Conservation (phyloP, 768 basidiomycete species). For the Cubamyces lactineus region DNA sequence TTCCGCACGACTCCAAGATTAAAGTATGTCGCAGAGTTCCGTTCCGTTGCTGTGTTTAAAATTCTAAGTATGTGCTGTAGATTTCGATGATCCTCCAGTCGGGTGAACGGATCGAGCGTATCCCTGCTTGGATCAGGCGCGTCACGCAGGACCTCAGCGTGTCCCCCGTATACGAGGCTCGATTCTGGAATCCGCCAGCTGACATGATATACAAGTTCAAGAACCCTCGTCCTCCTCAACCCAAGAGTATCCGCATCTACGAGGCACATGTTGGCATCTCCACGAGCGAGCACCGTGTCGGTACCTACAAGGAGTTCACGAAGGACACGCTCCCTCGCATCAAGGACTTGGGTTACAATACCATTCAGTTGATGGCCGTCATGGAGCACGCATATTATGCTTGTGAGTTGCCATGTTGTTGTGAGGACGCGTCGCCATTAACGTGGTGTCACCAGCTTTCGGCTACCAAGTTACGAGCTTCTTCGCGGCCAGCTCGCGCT, state of each 20-base stretch:
- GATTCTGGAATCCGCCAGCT: slow-evolving; percentile 96
- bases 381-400: slow-evolving; percentile 99
- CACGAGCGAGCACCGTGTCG: slow-evolving; percentile 82
- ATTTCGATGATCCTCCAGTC: slow-evolving; percentile 88
- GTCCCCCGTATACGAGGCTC: slow-evolving; percentile 92
- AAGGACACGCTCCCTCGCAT: slow-evolving; percentile 83
- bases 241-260: slow-evolving; percentile 78
- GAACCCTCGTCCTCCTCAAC: slow-evolving; percentile 68
- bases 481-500: slow-evolving; percentile 97
- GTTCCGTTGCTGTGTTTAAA: too few species aligned
- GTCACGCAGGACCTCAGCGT: slow-evolving; percentile 92
- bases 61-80: slow-evolving; percentile 42
- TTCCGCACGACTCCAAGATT: slow-evolving; percentile 93
- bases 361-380: slow-evolving; percentile 97
- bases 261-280: slow-evolving; percentile 99
- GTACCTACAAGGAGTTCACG: slow-evolving; percentile 96
- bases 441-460: slow-evolving; percentile 61
- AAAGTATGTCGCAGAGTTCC: slow-evolving; percentile 55
- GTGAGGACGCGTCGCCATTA: not conserved
- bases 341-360: slow-evolving; percentile 90
- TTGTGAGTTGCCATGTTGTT: slow-evolving; percentile 55
- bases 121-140: slow-evolving; percentile 93
- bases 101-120: slow-evolving; percentile 83
- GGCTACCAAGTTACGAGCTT: slow-evolving; percentile 98
- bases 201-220: slow-evolving; percentile 80